phyloP scores from a whole-genome alignment of 768 basidiomycete genomes.

The Mycena metata region DNA sequence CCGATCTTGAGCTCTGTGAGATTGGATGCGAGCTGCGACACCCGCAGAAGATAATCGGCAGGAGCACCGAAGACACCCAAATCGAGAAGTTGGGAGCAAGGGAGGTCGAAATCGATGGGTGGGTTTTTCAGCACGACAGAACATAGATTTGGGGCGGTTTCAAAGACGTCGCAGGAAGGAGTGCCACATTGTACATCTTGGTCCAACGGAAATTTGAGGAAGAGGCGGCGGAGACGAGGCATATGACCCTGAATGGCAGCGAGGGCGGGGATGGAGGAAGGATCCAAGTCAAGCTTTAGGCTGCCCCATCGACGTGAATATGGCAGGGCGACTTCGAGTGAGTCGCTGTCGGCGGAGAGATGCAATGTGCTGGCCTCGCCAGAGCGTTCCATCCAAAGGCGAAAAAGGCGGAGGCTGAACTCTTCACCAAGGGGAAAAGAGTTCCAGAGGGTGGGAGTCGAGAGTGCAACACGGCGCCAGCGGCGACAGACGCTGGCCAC shows the following conservation, averaged over 20 bases:
- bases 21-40: not conserved
- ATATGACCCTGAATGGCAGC: not conserved
- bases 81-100: not conserved
- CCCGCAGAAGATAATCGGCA: not conserved
- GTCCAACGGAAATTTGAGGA: not conserved
- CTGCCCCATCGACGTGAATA: slow-evolving; percentile 4
- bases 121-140: not conserved
- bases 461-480: slow-evolving; percentile 7
- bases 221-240: not conserved
- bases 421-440: not conserved
- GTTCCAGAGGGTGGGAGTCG: slow-evolving; percentile 5
- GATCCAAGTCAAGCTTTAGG: not conserved
- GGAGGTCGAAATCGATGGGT: slow-evolving; percentile 1
- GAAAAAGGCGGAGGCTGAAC: not conserved
- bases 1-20: not conserved
- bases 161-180: too few species aligned
- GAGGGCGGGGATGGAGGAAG: not conserved
- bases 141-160: slow-evolving; percentile 5
- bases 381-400: slow-evolving; percentile 16
- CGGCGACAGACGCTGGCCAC: not conserved
- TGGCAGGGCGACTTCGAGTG: slow-evolving; percentile 7
- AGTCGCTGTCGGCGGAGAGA: not conserved
- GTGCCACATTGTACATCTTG: too few species aligned
- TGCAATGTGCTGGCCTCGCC: not conserved
- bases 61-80: not conserved